These are phyloP conservation scores for Phialophora tarda DNA, from an alignment of 2,329 filamentous ascomycete species.

Conservation along the genomic window DNA sequence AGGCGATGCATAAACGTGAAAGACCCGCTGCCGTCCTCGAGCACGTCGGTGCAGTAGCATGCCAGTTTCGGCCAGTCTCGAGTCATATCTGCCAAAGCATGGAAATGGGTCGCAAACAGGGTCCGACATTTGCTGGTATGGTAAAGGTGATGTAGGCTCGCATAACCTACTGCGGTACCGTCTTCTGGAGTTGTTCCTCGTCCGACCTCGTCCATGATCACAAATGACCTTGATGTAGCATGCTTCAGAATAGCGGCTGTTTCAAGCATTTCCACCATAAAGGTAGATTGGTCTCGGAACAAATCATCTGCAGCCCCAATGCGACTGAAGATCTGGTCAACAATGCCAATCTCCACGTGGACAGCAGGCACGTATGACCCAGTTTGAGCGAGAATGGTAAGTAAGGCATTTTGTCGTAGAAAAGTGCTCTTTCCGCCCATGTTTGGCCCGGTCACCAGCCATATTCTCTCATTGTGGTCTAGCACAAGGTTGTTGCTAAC, in stretches of 20 bases:
- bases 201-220: slow-evolving; percentile 98
- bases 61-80: slow-evolving; percentile 63
- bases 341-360: slow-evolving; percentile 82
- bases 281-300: slow-evolving; percentile 93
- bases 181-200: slow-evolving; percentile 93
- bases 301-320: slow-evolving; percentile 93
- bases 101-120: slow-evolving; percentile 95
- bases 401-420: slow-evolving; percentile 90
- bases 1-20: slow-evolving; percentile 89
- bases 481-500: slow-evolving; percentile 85
- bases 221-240: slow-evolving; percentile 83
- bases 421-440: slow-evolving; percentile 99
- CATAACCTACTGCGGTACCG: slow-evolving; percentile 86
- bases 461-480: slow-evolving; percentile 73
- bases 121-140: slow-evolving; percentile 76
- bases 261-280: slow-evolving; percentile 99
- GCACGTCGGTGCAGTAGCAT: slow-evolving; percentile 87
- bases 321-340: slow-evolving; percentile 95
- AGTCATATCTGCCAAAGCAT: slow-evolving; percentile 79
- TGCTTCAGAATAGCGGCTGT: slow-evolving; percentile 86
- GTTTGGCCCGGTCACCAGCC: slow-evolving; percentile 81
- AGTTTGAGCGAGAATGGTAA: slow-evolving; percentile 89
- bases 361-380: slow-evolving; percentile 91
- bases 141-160: slow-evolving; percentile 82
- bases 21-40: slow-evolving; percentile 69